Base-by-base conservation (phyloP, 1,284 basidiomycete genomes). In the Rhodotorula sp. region DNA sequence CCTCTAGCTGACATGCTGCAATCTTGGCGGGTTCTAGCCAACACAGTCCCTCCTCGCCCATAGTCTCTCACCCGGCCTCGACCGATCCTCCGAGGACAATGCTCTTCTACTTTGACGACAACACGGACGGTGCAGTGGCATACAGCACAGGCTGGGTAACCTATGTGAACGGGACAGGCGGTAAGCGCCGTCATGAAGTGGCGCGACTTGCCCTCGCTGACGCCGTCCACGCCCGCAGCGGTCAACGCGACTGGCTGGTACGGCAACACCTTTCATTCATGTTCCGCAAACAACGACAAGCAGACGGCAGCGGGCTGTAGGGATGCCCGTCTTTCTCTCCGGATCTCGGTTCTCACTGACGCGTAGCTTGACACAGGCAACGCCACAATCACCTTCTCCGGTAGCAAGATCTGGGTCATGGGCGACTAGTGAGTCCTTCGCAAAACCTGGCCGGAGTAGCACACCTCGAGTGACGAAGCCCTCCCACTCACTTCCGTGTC, bases 341-440 rank as follows among this genome's bases (percentile, higher is more conserved):
- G n/a, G n/a, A 14, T 14, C 34, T 25, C 19, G 34, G 9, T 23
- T 27, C 1, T 41, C 25, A 4, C 45, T 23, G 27, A 14, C 25
- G 23, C 52, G 19, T 5, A 14, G 5, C 27, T 10, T 23, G 21
- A 1, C 60, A 25, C 34, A 61, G 60, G 60, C 42, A 64, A 64
- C 45, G 62, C 68, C 10, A 68, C 63, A 2, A 60, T 64, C n/a
- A 60, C 62, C 7, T 64, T 68, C 1, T 45, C 62, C 3, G 62
- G 62, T 0, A 46, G 19, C 8, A 54, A 34, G 27, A 14, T 56
- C 12, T 46, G 17, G 17, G 44, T 55, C 17, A 41, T 64, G 4
- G 62, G 62, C 19, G 62, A 64, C 45, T 64, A 25, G 62, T 64
- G 23, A 3, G 62, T 41, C 49, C 10, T 34, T 34, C 34, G 34